Conservation (phyloP, 2,329 filamentous ascomycete species). For the Arthroderma sp. region DNA sequence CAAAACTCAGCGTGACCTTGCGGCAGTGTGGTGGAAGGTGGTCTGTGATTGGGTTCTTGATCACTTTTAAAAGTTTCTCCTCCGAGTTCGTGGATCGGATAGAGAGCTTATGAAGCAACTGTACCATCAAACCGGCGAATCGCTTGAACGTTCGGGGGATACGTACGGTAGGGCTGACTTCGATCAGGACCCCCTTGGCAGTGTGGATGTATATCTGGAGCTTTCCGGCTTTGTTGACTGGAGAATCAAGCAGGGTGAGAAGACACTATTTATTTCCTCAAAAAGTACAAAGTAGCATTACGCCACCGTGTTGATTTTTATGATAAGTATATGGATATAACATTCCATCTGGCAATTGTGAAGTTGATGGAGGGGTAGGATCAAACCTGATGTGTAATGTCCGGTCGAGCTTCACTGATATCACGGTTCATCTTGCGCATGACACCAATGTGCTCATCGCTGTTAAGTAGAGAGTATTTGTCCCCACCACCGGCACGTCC, state of each 20-base stretch:
- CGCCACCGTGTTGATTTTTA: not conserved
- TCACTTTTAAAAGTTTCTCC: slow-evolving; percentile 93
- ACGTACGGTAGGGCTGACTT: slow-evolving; percentile 94
- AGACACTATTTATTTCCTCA: slow-evolving; percentile 54
- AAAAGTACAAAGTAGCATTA: slow-evolving; percentile 12
- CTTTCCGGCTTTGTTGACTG: slow-evolving; percentile 94
- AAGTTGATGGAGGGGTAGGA: slow-evolving; percentile 2
- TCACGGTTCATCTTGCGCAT: slow-evolving; percentile 99
- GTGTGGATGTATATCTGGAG: slow-evolving; percentile 99
- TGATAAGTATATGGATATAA: slow-evolving; percentile 6
- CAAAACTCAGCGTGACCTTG: slow-evolving; percentile 93
- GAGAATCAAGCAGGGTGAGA: slow-evolving; percentile 90
- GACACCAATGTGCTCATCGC: slow-evolving; percentile 95
- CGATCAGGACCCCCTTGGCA: slow-evolving; percentile 90
- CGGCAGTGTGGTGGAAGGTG: slow-evolving; percentile 93
- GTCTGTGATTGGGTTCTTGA: slow-evolving; percentile 95
- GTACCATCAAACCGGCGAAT: slow-evolving; percentile 96
- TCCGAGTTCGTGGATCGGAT: slow-evolving; percentile 95
- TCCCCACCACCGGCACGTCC: slow-evolving; percentile 61
- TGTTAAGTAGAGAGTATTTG: slow-evolving; percentile 95
- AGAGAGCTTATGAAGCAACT: slow-evolving; percentile 85
- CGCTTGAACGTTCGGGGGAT: slow-evolving; percentile 98
- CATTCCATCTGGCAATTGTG: too few species aligned
- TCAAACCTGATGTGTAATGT: slow-evolving; percentile 95
- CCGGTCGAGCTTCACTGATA: slow-evolving; percentile 91